Base-by-base conservation (phyloP, 805 yeast genomes). In the Hemisphaericaspora nanyangensis region DNA sequence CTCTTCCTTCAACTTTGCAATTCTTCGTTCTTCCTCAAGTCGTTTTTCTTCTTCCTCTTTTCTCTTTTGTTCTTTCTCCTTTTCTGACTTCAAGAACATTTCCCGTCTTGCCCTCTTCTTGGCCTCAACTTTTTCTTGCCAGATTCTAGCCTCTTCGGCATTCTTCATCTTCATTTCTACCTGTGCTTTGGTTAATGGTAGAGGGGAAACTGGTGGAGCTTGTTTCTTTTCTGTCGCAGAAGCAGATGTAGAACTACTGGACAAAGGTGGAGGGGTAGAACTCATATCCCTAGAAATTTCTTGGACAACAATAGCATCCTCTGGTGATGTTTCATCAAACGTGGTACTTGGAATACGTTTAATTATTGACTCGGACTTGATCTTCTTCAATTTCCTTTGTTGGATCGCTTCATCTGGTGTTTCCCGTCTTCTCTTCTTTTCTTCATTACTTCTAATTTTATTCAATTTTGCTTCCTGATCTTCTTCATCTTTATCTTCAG, bases 81-180 rank as follows among this genome's bases (percentile, higher is more conserved):
- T 57, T 43, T 58, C 64, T 5, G 51, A 49, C 35, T 54, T 58
- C 39, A 59, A 50, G 40, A 59, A 59, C 51, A 64, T 52, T 31
- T 68, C 71, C 38, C 63, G 55, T 34, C 72, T 51, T 2, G 70
- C 70, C 25, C 56, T 50, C 49, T 67, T 68, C 51, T 68, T 68
- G 19, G 73, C 73, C 38, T 63, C 72, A 8, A 60, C 61, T 40
- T 68, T 68, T 41, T 65, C 67, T 43, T 68, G 72, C 68, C 72
- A 68, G 3, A 60, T 44, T 37, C 68, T 56, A 3, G 72, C 65
- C 31, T 68, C 70, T 38, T 63, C 65, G 1, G 63, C 72, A 22
- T 56, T 61, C 32, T 58, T 63, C 8, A 58, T 55, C 37, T 55
- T 59, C 29, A 48, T 51, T 38, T 65, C 72, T 38, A 67, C 72